Percentiles rank a stretch among this genome's conserved stretches.
phyloP scores from a whole-genome alignment of 371 early-diverging fungal genomes.

The Apophysomyces sp. region DNA sequence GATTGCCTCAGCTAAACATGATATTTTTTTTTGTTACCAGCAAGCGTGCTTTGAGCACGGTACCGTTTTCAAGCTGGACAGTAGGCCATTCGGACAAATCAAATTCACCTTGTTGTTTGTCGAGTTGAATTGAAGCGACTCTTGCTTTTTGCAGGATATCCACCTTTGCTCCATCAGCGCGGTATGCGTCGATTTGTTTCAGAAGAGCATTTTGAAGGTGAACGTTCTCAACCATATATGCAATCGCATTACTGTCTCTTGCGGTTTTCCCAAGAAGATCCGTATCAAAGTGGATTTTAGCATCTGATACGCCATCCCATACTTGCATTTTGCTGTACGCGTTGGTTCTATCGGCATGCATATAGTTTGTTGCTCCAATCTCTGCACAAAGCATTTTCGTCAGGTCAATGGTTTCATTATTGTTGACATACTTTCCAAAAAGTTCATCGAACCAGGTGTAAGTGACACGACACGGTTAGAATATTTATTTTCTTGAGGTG shows the following conservation, averaged over 20 bases:
- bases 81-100: slow-evolving; percentile 66
- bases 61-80: slow-evolving; percentile 58
- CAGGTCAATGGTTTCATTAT: background rate
- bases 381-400: slow-evolving; percentile 24
- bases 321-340: slow-evolving; percentile 69
- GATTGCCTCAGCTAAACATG: background rate
- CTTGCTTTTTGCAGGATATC: slow-evolving; percentile 57
- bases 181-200: slow-evolving; percentile 41
- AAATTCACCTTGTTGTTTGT: slow-evolving; percentile 13
- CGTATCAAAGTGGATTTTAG: slow-evolving; percentile 63
- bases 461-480: slow-evolving; percentile 78
- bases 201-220: slow-evolving; percentile 50
- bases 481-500: slow-evolving; percentile 46
- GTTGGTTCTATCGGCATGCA: slow-evolving; percentile 49
- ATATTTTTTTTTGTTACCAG: slow-evolving; percentile 28
- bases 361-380: slow-evolving; percentile 63
- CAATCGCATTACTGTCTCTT: slow-evolving; percentile 31
- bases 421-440: slow-evolving; percentile 41
- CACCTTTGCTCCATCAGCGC: slow-evolving; percentile 35
- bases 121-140: slow-evolving; percentile 47
- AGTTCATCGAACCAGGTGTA: slow-evolving; percentile 57
- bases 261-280: slow-evolving; percentile 16
- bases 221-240: slow-evolving; percentile 57
- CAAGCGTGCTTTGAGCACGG: slow-evolving; percentile 51
- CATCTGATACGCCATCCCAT: slow-evolving; percentile 77